These are phyloP conservation scores for Pleurotus sapidus DNA, from an alignment of 768 basidiomycete species.

Conservation along the genomic window DNA sequence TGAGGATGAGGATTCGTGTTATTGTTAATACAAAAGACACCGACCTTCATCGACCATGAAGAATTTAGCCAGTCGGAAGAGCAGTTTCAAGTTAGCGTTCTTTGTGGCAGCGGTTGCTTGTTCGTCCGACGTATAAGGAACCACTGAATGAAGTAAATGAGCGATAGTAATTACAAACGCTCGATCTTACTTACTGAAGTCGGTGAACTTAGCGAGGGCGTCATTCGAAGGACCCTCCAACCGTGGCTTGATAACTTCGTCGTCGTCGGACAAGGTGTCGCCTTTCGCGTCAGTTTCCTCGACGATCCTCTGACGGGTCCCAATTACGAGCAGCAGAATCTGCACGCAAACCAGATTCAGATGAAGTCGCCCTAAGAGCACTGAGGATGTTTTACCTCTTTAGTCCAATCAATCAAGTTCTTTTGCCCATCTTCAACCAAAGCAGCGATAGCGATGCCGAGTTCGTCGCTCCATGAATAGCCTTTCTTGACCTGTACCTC, in stretches of 20 bases:
- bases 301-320: conserved; percentile 55
- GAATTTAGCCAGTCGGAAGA: conserved; percentile 81
- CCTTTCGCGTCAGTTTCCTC: conserved; percentile 53
- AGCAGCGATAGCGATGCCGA: conserved; percentile 80
- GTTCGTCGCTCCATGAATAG: conserved; percentile 84
- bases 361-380: background rate
- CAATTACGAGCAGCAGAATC: conserved; percentile 62
- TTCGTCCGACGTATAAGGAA: conserved; percentile 73
- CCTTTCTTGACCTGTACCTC: conserved; percentile 87
- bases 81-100: conserved; percentile 76
- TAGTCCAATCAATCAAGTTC: conserved; percentile 74
- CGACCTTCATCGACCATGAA: conserved; percentile 63
- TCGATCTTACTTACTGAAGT: conserved; percentile 61
- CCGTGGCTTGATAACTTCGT: conserved; percentile 12
- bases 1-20: conserved; percentile 1
- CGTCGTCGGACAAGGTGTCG: conserved; percentile 26
- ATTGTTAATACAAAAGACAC: conserved; percentile 13
- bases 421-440: conserved; percentile 65
- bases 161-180: background rate
- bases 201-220: conserved; percentile 64
- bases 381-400: conserved; percentile 48
- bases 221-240: conserved; percentile 58
- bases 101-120: conserved; percentile 75
- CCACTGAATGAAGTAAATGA: conserved; percentile 42
- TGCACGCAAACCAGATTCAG: conserved; percentile 21